Percentiles rank a stretch among this genome's conserved stretches.
These are phyloP conservation scores for Handroanthus guayacan DNA, from an alignment of 257 asterid species.

Conservation along the genomic window DNA sequence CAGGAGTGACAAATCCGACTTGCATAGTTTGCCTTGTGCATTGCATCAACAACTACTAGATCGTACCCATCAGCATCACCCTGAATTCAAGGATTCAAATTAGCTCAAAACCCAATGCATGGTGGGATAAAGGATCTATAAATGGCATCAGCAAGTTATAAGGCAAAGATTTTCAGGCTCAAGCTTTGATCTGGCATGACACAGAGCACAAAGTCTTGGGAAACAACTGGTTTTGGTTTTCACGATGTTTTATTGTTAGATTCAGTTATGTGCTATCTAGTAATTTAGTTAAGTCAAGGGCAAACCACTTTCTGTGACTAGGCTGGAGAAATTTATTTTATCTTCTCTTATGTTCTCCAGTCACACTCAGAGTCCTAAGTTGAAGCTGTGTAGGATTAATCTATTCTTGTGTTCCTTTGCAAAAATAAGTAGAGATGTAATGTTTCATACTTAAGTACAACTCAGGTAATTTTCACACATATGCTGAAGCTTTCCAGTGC, in stretches of 20 bases:
- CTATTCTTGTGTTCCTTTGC: background rate
- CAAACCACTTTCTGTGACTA: background rate
- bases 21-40: conserved; percentile 99
- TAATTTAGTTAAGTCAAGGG: background rate
- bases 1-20: conserved; percentile 99
- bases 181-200: background rate
- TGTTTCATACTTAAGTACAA: background rate
- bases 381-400: no score
- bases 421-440: background rate
- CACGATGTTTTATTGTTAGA: background rate
- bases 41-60: conserved; percentile 97
- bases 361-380: background rate
- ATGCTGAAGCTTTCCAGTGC: conserved; percentile 2
- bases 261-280: background rate
- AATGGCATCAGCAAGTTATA: background rate
- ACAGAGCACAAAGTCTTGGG: conserved; percentile 7
- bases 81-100: conserved; percentile 53
- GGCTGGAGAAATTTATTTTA: background rate
- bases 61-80: conserved; percentile 99
- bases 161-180: conserved; percentile 7
- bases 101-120: conserved; percentile 23
- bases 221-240: background rate
- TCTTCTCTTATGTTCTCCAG: no score
- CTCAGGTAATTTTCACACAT: background rate
- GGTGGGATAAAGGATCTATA: conserved; percentile 4